Percentiles rank a stretch among this genome's conserved stretches.
Evolutionary conservation across 1,284 basidiomycete genomes (phyloP).

Genomic region (Moesziomyces aphidis): DNA sequence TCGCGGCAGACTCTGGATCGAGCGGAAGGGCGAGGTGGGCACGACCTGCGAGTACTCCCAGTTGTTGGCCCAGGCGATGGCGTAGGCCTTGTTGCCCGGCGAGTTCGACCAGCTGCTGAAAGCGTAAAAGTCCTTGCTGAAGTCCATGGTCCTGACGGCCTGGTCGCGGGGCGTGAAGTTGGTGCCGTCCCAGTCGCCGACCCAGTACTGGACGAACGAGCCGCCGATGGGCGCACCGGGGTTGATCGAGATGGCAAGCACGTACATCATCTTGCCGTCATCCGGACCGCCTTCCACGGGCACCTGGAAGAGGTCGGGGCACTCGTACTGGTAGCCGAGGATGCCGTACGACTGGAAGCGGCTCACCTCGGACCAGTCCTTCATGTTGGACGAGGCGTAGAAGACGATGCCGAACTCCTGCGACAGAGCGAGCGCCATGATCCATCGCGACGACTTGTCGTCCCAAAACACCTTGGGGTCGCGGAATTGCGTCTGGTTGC

Average conservation of each 20-base stretch:
- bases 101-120: conserved; percentile 68
- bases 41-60: conserved; percentile 69
- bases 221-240: conserved; percentile 66
- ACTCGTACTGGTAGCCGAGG: conserved; percentile 69
- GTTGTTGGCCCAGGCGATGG: conserved; percentile 69
- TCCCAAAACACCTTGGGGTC: conserved; percentile 70
- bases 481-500: conserved; percentile 67
- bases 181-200: conserved; percentile 69
- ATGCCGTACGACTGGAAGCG: conserved; percentile 65
- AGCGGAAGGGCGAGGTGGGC: conserved; percentile 69
- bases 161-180: conserved; percentile 67
- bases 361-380: conserved; percentile 68
- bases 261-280: conserved; percentile 54
- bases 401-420: conserved; percentile 68
- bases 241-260: conserved; percentile 59
- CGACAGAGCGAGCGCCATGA: conserved; percentile 69
- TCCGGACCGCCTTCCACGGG: conserved; percentile 63
- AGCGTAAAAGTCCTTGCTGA: conserved; percentile 70
- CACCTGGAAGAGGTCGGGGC: conserved; percentile 66
- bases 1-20: conserved; percentile 65
- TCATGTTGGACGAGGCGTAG: conserved; percentile 69
- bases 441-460: conserved; percentile 65
- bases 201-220: conserved; percentile 68
- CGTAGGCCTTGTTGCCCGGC: conserved; percentile 56
- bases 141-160: conserved; percentile 66